These are phyloP conservation scores for Lipomyces chichibuensis DNA, from an alignment of 805 yeast species.

Conservation along the genomic window DNA sequence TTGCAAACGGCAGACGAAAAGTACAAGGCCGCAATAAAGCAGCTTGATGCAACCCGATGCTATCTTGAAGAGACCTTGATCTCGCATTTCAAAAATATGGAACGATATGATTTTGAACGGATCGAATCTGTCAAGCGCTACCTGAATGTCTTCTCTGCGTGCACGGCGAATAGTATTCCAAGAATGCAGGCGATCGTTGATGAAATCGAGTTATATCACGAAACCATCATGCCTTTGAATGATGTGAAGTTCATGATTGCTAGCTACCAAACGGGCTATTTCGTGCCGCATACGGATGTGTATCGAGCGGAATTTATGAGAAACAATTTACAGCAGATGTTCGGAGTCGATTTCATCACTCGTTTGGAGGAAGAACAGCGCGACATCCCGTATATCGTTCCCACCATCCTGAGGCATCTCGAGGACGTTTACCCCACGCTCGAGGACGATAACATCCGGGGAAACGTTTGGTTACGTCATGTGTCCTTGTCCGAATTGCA, in stretches of 20 bases:
- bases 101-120: constrained; percentile 79
- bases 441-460: constrained; percentile 67
- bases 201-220: constrained; percentile 65
- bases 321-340: constrained; percentile 62
- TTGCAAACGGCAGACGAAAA: constrained; percentile 60
- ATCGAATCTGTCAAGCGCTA: constrained; percentile 75
- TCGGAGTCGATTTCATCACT: constrained; percentile 76
- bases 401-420: constrained; percentile 64
- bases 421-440: constrained; percentile 69
- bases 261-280: constrained; percentile 71
- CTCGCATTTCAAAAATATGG: constrained; percentile 76
- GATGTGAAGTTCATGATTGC: constrained; percentile 70
- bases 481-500: constrained; percentile 66
- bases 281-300: constrained; percentile 68
- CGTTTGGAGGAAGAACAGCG: constrained; percentile 72
- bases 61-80: constrained; percentile 69
- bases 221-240: constrained; percentile 66
- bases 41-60: constrained; percentile 68
- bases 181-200: constrained; percentile 63
- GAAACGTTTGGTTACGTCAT: constrained; percentile 67
- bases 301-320: constrained; percentile 82
- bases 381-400: constrained; percentile 69
- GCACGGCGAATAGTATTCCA: constrained; percentile 63
- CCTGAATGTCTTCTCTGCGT: constrained; percentile 68
- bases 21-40: constrained; percentile 58